Evolutionary conservation across 345 rosid genomes (phyloP), one percentile per base, ranked within the genome.

Genomic region (Citrus hindsii): DNA sequence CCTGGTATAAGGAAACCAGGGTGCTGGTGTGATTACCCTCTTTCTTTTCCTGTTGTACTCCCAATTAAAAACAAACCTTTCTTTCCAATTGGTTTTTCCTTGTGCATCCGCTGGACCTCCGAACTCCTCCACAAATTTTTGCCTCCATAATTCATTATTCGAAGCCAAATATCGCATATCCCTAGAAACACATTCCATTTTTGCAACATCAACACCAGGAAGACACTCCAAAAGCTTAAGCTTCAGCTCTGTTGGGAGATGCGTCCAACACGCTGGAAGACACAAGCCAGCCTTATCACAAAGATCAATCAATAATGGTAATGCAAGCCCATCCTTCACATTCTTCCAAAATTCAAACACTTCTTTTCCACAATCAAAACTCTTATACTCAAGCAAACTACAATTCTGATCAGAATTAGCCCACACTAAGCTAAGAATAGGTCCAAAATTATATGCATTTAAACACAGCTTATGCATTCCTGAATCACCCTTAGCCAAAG

Each of bases 331-430:
- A 78, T 95, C 94, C 79, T 93, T 93, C 9, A 91, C 93, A 73
- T 82, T 79, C 81, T 88, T 93, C 98, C 94, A 95, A 42, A 90
- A 90, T 82, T 88, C 76, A 28, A 94, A 91, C 66, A 89, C 85
- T 28, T 85, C 88, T 19, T 71, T 76, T 64, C 85, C 87, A 0
- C 58, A 16, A 64, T 77, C 60, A 0, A 53, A 27, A 16, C 71
- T 71, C 12, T 74, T 71, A 71, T 80, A 68, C 28, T 68, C 73
- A 69, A 79, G 80, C 75, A 56, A 33, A 51, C 2, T 42, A 24
- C 30, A 76, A 51, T 68, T 9, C 12, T 68, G 48, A 58, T 63
- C 82, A 62, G 76, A 82, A 67, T 82, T 78, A 2, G 33, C 83
- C 84, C 81, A 83, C 33, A 87, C 76, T 51, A 65, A 69, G 40